Conservation (phyloP, 768 basidiomycete species). For the Mycena amicta region DNA sequence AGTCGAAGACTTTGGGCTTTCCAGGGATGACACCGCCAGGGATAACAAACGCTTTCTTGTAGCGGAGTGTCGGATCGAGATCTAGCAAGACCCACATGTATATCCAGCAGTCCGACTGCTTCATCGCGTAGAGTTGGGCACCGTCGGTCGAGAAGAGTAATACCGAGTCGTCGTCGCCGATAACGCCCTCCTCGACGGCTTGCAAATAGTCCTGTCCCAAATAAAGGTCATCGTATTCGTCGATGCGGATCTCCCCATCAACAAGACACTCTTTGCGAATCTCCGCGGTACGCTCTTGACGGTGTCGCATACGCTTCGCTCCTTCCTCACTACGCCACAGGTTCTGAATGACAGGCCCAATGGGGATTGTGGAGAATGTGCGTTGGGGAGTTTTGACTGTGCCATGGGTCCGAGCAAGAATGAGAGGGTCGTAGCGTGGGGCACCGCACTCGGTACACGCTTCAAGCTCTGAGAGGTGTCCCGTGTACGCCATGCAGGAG, state of each 20-base stretch:
- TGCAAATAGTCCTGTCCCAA: slow-evolving; percentile 30
- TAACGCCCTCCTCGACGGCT: slow-evolving; percentile 17
- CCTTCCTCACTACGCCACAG: slow-evolving; percentile 23
- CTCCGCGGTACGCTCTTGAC: slow-evolving; percentile 13
- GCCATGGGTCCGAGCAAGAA: not conserved
- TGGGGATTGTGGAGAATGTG: slow-evolving; percentile 40
- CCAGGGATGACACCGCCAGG: slow-evolving; percentile 28
- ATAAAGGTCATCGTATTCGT: slow-evolving; percentile 29
- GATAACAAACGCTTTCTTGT: slow-evolving; percentile 29
- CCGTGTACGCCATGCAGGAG: slow-evolving; percentile 40
- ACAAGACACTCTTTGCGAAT: too few relatives aligned
- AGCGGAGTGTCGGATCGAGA: slow-evolving; percentile 25
- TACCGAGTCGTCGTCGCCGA: slow-evolving; percentile 34
- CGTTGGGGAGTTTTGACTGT: slow-evolving; percentile 23
- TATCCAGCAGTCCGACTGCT: slow-evolving; percentile 47
- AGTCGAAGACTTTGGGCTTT: slow-evolving; percentile 35
- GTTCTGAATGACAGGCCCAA: slow-evolving; percentile 42
- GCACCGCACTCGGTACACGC: slow-evolving; percentile 31
- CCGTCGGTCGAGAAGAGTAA: slow-evolving; percentile 42
- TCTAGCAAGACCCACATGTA: slow-evolving; percentile 42
- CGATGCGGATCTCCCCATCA: slow-evolving; percentile 6
- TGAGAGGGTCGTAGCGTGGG: slow-evolving; percentile 27
- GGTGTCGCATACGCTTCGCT: slow-evolving; percentile 28
- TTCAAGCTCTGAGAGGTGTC: slow-evolving; percentile 31
- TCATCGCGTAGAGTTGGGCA: slow-evolving; percentile 44